Evolutionary conservation across 23 red algal species (phyloP).

Genomic region (Agarophyton chilense): DNA sequence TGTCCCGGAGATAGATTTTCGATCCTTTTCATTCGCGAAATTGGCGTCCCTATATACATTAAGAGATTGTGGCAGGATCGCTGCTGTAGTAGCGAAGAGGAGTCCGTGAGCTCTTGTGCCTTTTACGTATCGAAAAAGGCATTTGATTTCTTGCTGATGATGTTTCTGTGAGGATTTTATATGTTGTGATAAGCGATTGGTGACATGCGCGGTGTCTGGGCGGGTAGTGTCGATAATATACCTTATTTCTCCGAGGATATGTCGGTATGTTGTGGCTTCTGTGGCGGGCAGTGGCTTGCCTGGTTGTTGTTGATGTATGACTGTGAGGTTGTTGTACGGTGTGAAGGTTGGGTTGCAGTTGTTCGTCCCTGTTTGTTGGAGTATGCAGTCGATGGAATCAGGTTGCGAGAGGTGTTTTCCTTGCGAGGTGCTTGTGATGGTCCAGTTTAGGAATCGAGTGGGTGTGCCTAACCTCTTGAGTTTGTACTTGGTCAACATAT

Average conservation of each 20-base stretch:
- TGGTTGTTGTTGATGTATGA: neutral
- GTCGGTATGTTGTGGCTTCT: neutral
- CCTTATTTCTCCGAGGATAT: neutral
- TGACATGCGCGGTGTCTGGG: too few relatives aligned
- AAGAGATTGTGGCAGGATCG: too few relatives aligned
- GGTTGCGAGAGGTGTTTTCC: neutral
- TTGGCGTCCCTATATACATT: too few relatives aligned
- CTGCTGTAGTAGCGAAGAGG: too few relatives aligned
- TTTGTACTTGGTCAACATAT: neutral
- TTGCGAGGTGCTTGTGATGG: neutral
- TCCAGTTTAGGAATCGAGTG: conserved; percentile 21
- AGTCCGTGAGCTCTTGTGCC: neutral
- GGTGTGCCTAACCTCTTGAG: neutral
- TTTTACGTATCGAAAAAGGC: conserved; percentile 1
- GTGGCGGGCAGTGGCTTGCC: neutral
- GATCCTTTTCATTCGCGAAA: too few relatives aligned
- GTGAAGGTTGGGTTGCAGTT: neutral
- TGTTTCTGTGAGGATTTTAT: conserved; percentile 16
- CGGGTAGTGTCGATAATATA: neutral
- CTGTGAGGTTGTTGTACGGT: neutral
- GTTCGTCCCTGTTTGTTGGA: neutral
- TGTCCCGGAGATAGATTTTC: too few relatives aligned
- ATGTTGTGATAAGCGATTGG: too few relatives aligned
- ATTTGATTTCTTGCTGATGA: neutral
- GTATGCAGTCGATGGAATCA: conserved; percentile 1